Conservation (phyloP, 1,284 basidiomycete species). For the Filobasidium uniguttulatum region DNA sequence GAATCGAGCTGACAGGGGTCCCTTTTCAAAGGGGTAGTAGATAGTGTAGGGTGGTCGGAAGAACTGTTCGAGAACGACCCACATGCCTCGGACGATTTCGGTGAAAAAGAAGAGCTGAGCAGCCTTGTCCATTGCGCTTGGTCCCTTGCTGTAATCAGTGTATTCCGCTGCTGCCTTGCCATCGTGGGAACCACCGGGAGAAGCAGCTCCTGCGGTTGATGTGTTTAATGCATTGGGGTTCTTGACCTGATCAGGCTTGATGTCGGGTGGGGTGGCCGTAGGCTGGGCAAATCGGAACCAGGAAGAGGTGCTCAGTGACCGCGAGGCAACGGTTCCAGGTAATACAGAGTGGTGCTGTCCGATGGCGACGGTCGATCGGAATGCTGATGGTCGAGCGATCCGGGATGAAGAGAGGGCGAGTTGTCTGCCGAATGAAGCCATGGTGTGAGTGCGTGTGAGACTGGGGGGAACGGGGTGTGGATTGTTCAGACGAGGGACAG, state of each 20-base stretch:
- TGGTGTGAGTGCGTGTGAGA: background rate
- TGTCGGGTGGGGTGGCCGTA: conserved; percentile 20
- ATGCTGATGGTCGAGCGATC: too few species aligned
- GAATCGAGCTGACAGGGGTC: conserved; percentile 92
- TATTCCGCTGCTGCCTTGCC: conserved; percentile 20
- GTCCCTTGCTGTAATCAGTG: conserved; percentile 47
- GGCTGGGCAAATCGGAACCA: conserved; percentile 20
- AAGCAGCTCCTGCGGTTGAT: conserved; percentile 15
- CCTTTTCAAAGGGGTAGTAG: conserved; percentile 82
- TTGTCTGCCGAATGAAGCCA: conserved; percentile 1
- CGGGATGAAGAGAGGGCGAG: background rate
- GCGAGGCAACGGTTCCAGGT: conserved; percentile 12
- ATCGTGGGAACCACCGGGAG: conserved; percentile 9
- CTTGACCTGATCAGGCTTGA: conserved; percentile 21
- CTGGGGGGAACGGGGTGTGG: too few species aligned
- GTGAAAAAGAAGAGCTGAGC: conserved; percentile 97
- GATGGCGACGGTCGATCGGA: too few species aligned
- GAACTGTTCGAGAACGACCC: conserved; percentile 97
- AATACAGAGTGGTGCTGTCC: too few species aligned
- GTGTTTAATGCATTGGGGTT: conserved; percentile 22
- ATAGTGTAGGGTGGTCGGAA: conserved; percentile 97
- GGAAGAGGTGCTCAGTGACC: conserved; percentile 2
- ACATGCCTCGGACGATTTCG: conserved; percentile 95
- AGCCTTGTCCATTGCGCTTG: conserved; percentile 86
- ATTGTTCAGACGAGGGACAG: too few species aligned